Evolutionary conservation across 1,139 yeast species (phyloP).

Genomic region (Yamadazyma conglobata): DNA sequence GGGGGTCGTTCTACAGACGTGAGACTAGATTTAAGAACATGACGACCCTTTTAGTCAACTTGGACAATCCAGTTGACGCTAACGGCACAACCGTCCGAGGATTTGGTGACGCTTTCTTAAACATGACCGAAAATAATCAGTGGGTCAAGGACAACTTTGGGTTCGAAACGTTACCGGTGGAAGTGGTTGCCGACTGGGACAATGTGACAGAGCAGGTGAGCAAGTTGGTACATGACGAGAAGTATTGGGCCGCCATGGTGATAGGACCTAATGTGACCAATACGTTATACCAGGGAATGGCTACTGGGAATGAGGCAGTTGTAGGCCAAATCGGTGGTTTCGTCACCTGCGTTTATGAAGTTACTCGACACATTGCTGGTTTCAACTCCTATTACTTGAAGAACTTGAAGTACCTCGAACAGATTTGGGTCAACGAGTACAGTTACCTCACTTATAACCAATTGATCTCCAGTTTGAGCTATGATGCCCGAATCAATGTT

Average conservation of each 20-base stretch:
- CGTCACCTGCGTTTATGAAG: conserved; percentile 41
- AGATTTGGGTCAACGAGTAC: conserved; percentile 19
- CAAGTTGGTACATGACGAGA: conserved; percentile 42
- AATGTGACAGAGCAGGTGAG: conserved; percentile 28
- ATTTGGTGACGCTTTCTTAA: conserved; percentile 31
- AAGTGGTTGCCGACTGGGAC: not conserved
- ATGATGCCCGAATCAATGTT: conserved; percentile 7
- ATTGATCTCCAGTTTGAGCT: conserved; percentile 1
- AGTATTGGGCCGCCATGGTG: conserved; percentile 54
- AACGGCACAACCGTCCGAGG: conserved; percentile 22
- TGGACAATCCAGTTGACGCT: conserved; percentile 29
- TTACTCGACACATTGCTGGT: conserved; percentile 46
- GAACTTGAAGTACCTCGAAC: conserved; percentile 29
- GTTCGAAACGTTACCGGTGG: conserved; percentile 3
- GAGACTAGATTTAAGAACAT: conserved; percentile 34
- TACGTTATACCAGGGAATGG: conserved; percentile 29
- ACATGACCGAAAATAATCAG: conserved; percentile 19
- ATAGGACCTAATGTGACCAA: conserved; percentile 44
- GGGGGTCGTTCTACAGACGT: conserved; percentile 57
- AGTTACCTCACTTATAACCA: conserved; percentile 3
- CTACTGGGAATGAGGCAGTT: conserved; percentile 19
- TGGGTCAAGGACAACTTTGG: conserved; percentile 8
- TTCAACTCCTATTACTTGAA: conserved; percentile 2
- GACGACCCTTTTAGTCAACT: conserved; percentile 44
- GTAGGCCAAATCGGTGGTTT: conserved; percentile 18